Evolutionary conservation across 73 alveolate species (phyloP).

Genomic region (Paramecium pentaurelia): DNA sequence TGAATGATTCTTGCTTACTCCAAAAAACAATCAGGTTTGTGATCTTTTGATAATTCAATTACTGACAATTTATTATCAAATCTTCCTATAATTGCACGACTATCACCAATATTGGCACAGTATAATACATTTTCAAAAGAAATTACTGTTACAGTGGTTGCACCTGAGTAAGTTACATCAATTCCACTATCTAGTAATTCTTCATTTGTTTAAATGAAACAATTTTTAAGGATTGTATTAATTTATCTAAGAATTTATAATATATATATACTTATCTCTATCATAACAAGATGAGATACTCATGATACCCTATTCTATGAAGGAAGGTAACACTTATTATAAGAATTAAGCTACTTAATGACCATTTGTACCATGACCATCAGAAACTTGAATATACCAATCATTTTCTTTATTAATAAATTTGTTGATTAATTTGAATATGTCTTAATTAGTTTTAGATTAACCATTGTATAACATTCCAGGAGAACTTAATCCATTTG

Average conservation of each 20-base stretch:
- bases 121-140: conserved; percentile 36
- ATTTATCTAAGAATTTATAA: background rate
- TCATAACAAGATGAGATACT: background rate
- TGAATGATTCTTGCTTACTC: conserved; percentile 68
- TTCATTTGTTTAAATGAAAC: conserved; percentile 45
- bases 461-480: conserved; percentile 46
- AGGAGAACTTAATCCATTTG: background rate
- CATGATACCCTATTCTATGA: conserved; percentile 25
- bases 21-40: conserved; percentile 70
- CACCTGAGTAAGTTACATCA: conserved; percentile 66
- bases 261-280: conserved; percentile 10
- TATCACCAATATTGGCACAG: conserved; percentile 72
- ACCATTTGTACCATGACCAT: conserved; percentile 61
- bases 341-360: conserved; percentile 38
- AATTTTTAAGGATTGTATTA: background rate
- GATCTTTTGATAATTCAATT: conserved; percentile 58
- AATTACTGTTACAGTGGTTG: conserved; percentile 60
- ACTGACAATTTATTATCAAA: conserved; percentile 40
- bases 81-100: conserved; percentile 67
- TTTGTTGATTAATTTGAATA: background rate
- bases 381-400: conserved; percentile 44
- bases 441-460: conserved; percentile 48
- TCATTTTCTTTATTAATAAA: conserved; percentile 39
- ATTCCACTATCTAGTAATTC: conserved; percentile 54
- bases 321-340: background rate